Percentiles rank a stretch among this genome's conserved stretches.
Conservation (phyloP, 2,329 filamentous ascomycete species). For the Trichoderma semiorbis region DNA sequence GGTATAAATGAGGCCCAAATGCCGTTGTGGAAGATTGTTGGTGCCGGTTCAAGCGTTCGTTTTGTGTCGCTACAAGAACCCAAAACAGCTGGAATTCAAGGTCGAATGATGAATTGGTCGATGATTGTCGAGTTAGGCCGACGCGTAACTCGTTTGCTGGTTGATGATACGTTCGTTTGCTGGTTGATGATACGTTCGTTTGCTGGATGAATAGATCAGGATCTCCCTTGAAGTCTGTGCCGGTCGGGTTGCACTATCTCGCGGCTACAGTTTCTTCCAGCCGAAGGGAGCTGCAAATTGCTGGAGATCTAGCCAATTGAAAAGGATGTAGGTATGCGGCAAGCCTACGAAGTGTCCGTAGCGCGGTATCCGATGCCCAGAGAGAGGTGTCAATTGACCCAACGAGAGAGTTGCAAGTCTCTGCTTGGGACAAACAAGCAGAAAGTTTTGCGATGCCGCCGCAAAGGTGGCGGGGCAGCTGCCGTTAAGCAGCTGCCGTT, state of each 20-base stretch:
- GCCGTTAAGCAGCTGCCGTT: not conserved
- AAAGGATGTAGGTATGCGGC: not conserved
- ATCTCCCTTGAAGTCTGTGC: not conserved
- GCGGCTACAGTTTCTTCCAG: not conserved
- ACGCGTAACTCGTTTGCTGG: not conserved
- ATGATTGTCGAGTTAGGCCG: not conserved
- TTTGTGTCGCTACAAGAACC: not conserved
- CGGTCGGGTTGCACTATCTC: not conserved
- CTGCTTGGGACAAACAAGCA: not conserved
- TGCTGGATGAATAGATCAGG: not conserved
- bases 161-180: not conserved
- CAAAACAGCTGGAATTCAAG: not conserved
- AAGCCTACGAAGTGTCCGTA: not conserved
- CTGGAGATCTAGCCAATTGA: not conserved
- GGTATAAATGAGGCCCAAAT: not conserved
- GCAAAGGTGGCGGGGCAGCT: slow-evolving; percentile 11
- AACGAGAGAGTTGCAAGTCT: not conserved
- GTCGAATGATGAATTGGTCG: no score
- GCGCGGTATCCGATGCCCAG: not conserved
- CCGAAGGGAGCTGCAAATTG: not conserved
- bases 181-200: not conserved
- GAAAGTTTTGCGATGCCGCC: slow-evolving; percentile 10
- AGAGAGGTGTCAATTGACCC: not conserved
- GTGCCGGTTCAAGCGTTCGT: not conserved
- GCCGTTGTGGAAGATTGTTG: not conserved